Base-by-base conservation (phyloP, 495 filamentous ascomycete species). In the Wilcoxina mikolae region DNA sequence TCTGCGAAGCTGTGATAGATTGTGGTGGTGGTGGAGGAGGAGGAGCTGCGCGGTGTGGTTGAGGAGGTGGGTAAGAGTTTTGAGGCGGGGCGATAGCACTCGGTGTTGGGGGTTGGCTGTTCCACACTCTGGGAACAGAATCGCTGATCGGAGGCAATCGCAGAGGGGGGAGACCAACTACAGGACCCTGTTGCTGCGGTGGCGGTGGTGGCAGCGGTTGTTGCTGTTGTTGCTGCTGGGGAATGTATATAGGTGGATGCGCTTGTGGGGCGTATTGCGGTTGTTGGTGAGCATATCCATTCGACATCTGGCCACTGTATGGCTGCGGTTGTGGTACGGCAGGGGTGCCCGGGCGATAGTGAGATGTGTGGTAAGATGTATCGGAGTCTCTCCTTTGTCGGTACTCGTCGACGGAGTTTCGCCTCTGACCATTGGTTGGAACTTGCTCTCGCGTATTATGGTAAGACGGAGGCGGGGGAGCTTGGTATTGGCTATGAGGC, bases 341-440 rank as follows among this genome's bases (percentile, higher is more conserved):
- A 55, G 62, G 62, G 42, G 62, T 56, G 11, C 4, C 15, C n/a
- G 54, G 43, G 12, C 44, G 29, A 45, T 56, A 56, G 12, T 44
- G 52, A n/a, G 52, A 5, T 0, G 29, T 12, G 24, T 50, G 44
- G 25, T 65, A 65, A 3, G 53, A 22, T 27, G 53, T 27, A 35
- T 65, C 62, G 17, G 62, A 65, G 35, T 65, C 62, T 5, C 62
- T 58, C 27, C 60, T 53, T 35, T 33, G 54, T 2, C 58, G 62
- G 45, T 57, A 63, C 35, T 63, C 60, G 25, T 64, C 61, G 20
- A 59, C 46, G 24, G 56, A 64, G 3, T 64, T 60, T 4, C 61
- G 60, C 26, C 61, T 59, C 23, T 63, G 52, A n/a, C 50, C 51
- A 44, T 59, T 59, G 42, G 48, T 17, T 23, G 55, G 58, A 42